Evolutionary conservation across 768 basidiomycete genomes (phyloP).

Genomic region (Russula virescens): DNA sequence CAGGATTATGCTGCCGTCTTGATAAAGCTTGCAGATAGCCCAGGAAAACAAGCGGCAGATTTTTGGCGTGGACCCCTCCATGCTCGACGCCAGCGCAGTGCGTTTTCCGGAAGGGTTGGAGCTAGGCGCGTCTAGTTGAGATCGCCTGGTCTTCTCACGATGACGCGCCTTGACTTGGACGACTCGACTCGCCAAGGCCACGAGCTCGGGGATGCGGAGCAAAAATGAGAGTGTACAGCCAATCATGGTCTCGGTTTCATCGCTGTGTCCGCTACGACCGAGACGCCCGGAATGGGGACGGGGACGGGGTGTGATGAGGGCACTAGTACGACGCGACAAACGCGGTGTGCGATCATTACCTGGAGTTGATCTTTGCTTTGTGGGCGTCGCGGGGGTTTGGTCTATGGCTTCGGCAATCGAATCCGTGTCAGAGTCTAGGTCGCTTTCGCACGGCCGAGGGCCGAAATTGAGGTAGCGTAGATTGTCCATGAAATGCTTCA

Average conservation of each 20-base stretch:
- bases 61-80: conserved; percentile 31
- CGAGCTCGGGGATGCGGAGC: conserved; percentile 69
- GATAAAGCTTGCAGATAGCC: conserved; percentile 56
- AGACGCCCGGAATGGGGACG: neutral
- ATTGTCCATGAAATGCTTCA: conserved; percentile 77
- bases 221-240: conserved; percentile 66
- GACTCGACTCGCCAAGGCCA: conserved; percentile 56
- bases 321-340: conserved; percentile 5
- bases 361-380: conserved; percentile 28
- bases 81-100: neutral
- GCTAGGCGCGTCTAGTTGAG: conserved; percentile 31
- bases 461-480: conserved; percentile 25
- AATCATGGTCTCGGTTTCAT: neutral
- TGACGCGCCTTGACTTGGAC: conserved; percentile 55
- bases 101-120: conserved; percentile 15
- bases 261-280: neutral
- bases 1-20: conserved; percentile 68
- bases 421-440: conserved; percentile 11
- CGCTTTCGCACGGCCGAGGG: neutral
- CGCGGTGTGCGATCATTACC: conserved; percentile 30
- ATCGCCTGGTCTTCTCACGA: conserved; percentile 43
- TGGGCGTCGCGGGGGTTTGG: conserved; percentile 33
- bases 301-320: conserved; percentile 5
- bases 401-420: conserved; percentile 4
- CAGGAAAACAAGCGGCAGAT: conserved; percentile 65